Evolutionary conservation across 352 stramenopile genomes (phyloP), one percentile per base, ranked within the genome.

Genomic region (Phytophthora boehmeriae): DNA sequence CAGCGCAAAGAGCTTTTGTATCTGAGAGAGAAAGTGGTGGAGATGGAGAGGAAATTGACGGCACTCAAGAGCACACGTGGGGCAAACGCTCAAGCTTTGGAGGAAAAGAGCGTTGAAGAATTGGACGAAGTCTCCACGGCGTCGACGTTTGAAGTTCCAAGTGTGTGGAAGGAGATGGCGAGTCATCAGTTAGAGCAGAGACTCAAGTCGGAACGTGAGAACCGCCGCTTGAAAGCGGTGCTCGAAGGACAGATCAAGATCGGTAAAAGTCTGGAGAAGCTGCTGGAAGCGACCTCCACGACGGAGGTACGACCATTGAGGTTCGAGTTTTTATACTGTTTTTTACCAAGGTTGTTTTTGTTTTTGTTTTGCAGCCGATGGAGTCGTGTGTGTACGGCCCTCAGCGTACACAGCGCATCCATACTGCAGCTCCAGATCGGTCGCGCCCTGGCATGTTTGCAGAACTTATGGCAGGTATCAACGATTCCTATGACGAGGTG

Each of bases 181-280:
- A 63, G 48, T 25, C 71, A 76, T 41, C 75, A 83, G 38, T 42
- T 72, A 36, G 71, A 76, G 42, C 65, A 80, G 44, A 63, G 71
- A 52, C 63, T 79, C 30, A 78, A 88, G 45, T 60, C 74, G 1
- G 76, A 88, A 52, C 53, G 74, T 20, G 80, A 90, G 58, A 90
- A 90, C 48, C 68, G 75, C 17, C 66, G 76, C 4, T 66, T 90
- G 4, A 79, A 79, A 50, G 51, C 68, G 8, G 67, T 85, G 36
- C 60, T 90, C 35, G 78, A 88, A 45, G 78, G 69, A 17, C 80
- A 90, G 44, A 75, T 90, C 61, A 86, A 87, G 64, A 70, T 88
- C 42, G 78, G 71, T 27, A 78, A 75, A 44, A 81, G 68, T 59
- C 71, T 85, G 22, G 70, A 76, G 28, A 80, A 80, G 28, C 19